Evolutionary conservation across 208 protist genomes (phyloP).

Genomic region (Willaertia magna): DNA sequence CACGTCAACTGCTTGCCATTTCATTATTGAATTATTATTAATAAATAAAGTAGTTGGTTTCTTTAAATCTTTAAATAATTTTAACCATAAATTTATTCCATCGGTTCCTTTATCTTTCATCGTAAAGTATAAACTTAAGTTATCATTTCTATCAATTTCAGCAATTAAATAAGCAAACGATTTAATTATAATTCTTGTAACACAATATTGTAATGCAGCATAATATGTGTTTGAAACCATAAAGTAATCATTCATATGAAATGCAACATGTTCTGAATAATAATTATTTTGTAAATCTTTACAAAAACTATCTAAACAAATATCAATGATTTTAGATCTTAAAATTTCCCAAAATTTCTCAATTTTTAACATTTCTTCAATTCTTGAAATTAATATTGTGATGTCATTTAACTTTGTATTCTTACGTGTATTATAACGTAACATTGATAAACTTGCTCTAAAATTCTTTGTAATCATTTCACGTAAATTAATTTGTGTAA

Average conservation of each 20-base stretch:
- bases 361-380: not conserved
- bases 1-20: not conserved
- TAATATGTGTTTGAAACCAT: not conserved
- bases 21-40: not conserved
- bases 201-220: not conserved
- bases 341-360: not conserved
- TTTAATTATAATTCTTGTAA: not conserved
- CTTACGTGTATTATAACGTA: not conserved
- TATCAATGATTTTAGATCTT: not conserved
- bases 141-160: not conserved
- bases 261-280: not conserved
- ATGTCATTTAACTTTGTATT: not conserved
- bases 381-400: not conserved
- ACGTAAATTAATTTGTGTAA: not conserved
- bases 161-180: not conserved
- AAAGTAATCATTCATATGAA: not conserved
- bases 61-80: not conserved
- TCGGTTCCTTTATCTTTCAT: not conserved
- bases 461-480: not conserved
- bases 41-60: not conserved
- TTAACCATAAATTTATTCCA: not conserved
- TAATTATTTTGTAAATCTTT: not conserved
- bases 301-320: not conserved
- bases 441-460: not conserved
- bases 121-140: not conserved